These are phyloP conservation scores for Curvularia hawaiiensis DNA, from an alignment of 2,329 filamentous ascomycete genomes.

Conservation along the genomic window DNA sequence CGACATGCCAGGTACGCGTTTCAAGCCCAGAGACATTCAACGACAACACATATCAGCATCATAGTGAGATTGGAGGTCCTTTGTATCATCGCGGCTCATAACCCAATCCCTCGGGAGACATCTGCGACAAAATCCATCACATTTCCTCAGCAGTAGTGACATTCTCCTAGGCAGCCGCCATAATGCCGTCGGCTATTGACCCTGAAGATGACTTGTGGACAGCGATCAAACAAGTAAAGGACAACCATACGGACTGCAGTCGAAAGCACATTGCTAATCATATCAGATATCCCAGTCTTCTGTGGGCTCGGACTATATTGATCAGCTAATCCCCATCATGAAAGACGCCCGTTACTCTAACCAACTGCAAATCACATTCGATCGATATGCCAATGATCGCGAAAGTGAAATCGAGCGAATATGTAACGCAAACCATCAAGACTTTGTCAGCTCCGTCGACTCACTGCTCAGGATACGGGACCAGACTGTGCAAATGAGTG, in stretches of 20 bases:
- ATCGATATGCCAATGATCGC: conserved; percentile 81
- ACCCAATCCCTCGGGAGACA: not conserved
- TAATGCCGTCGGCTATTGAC: conserved; percentile 48
- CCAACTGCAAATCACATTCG: conserved; percentile 77
- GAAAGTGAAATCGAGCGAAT: conserved; percentile 93
- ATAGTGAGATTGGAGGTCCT: not conserved
- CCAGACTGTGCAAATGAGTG: conserved; percentile 84
- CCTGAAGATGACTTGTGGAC: conserved; percentile 54
- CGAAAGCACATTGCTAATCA: conserved; percentile 10
- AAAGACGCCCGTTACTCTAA: conserved; percentile 84
- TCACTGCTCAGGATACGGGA: conserved; percentile 91
- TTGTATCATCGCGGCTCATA: not conserved
- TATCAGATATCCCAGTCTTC: conserved; percentile 87
- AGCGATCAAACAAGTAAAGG: conserved; percentile 56
- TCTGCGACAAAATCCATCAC: not conserved
- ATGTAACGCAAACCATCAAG: conserved; percentile 94
- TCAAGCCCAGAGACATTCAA: conserved; percentile 15
- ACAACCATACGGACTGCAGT: not conserved
- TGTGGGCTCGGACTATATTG: conserved; percentile 91
- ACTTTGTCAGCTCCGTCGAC: conserved; percentile 92
- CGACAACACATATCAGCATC: conserved; percentile 19
- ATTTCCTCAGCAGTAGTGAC: not conserved
- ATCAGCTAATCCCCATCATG: conserved; percentile 91
- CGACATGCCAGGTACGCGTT: conserved; percentile 26
- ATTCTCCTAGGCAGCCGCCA: conserved; percentile 18